These are phyloP conservation scores for Strigomonas oncopelti DNA, from an alignment of 208 protist species.

Conservation along the genomic window DNA sequence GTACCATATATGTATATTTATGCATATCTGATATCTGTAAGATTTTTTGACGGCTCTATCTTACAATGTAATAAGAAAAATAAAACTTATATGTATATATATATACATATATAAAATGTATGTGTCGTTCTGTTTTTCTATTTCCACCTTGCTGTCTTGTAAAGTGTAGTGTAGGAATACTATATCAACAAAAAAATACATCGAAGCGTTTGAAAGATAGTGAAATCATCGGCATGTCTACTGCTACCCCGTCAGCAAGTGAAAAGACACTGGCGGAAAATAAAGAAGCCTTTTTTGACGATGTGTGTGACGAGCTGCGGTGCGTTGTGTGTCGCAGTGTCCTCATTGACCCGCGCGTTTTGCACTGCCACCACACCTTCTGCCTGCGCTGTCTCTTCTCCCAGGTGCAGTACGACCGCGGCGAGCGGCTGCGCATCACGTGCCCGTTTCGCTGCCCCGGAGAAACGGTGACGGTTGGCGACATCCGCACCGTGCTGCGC, in stretches of 20 bases:
- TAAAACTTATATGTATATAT: no score
- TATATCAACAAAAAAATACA: no score
- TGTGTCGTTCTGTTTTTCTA: no score
- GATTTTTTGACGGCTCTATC: no score
- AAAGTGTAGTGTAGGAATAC: no score
- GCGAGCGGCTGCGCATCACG: slow-evolving; percentile 20
- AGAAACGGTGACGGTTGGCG: slow-evolving; percentile 28
- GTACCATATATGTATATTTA: no score
- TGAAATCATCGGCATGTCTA: no score
- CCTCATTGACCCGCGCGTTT: slow-evolving; percentile 54
- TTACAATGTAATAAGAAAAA: no score
- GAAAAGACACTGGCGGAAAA: slow-evolving; percentile 1
- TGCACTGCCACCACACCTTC: slow-evolving; percentile 72
- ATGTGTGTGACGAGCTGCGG: slow-evolving; percentile 33
- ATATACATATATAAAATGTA: no score
- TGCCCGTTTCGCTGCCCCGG: slow-evolving; percentile 47
- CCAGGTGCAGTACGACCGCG: slow-evolving; percentile 29
- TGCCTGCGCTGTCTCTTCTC: slow-evolving; percentile 64
- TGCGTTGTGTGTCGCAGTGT: slow-evolving; percentile 49
- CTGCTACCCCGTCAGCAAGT: background rate
- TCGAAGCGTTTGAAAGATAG: no score
- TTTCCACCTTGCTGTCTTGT: no score
- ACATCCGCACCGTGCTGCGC: slow-evolving; percentile 41
- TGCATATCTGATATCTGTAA: no score
- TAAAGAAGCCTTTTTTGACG: slow-evolving; percentile 17